Percentiles rank a stretch among this genome's conserved stretches.
These are phyloP conservation scores for Fusarium sp. DNA, from an alignment of 2,329 filamentous ascomycete genomes.

Conservation along the genomic window DNA sequence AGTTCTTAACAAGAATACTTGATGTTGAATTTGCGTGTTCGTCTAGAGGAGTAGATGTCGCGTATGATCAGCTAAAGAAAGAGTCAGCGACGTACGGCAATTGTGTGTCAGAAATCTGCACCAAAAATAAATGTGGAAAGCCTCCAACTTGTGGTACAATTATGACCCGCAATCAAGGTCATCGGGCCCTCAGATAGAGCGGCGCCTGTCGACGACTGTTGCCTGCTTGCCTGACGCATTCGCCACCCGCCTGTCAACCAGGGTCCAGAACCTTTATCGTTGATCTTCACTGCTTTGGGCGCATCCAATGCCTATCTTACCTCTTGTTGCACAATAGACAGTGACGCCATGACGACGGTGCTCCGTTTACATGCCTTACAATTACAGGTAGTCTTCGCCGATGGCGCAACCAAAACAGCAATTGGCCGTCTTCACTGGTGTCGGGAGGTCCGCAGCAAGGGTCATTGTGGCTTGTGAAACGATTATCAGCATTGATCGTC, in stretches of 20 bases:
- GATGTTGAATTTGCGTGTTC: neutral
- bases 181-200: conserved; percentile 28
- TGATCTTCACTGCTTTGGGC: conserved; percentile 36
- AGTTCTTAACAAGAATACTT: conserved; percentile 23
- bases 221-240: conserved; percentile 29
- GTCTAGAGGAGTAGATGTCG: neutral
- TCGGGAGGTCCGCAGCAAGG: conserved; percentile 11
- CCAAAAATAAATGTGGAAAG: conserved; percentile 26
- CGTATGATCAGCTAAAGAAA: neutral
- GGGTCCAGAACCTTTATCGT: conserved; percentile 32
- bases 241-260: conserved; percentile 39
- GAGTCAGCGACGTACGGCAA: neutral
- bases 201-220: neutral
- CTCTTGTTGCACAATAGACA: conserved; percentile 16
- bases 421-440: conserved; percentile 1
- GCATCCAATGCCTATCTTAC: conserved; percentile 27
- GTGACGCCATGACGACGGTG: conserved; percentile 41
- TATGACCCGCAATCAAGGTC: conserved; percentile 21
- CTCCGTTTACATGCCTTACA: conserved; percentile 17
- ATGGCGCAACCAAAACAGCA: conserved; percentile 6
- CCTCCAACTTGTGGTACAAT: conserved; percentile 26
- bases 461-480: conserved; percentile 26
- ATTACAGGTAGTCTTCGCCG: conserved; percentile 5
- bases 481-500: conserved; percentile 10
- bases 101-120: conserved; percentile 1